Conservation (phyloP, 2,329 filamentous ascomycete genomes). For the Colletotrichum lupini region DNA sequence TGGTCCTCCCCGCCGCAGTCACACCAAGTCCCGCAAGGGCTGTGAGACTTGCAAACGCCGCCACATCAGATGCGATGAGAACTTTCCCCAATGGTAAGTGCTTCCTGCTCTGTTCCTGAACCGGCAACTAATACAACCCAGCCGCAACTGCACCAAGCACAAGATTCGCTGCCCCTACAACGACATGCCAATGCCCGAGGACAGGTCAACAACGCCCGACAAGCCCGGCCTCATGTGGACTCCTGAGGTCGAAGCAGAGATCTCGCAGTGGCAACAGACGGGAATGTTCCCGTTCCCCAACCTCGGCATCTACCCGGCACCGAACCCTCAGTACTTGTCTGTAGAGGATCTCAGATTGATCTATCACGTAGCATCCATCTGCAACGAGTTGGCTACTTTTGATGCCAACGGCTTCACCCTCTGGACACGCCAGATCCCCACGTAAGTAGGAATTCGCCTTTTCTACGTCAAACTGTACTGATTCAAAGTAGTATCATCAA, state of each 20-base stretch:
- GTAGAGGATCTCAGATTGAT: slow-evolving; percentile 87
- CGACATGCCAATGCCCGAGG: slow-evolving; percentile 79
- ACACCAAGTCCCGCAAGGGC: slow-evolving; percentile 98
- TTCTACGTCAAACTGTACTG: neutral
- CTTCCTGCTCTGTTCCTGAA: neutral
- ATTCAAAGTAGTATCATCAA: slow-evolving; percentile 73
- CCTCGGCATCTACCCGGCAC: slow-evolving; percentile 79
- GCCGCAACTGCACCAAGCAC: slow-evolving; percentile 98
- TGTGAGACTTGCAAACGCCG: slow-evolving; percentile 98
- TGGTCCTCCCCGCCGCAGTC: slow-evolving; percentile 89
- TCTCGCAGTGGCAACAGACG: slow-evolving; percentile 85
- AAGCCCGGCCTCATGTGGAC: slow-evolving; percentile 84
- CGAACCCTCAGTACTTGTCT: slow-evolving; percentile 78
- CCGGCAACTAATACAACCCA: slow-evolving; percentile 51
- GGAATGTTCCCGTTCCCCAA: slow-evolving; percentile 88
- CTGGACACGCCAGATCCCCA: slow-evolving; percentile 93
- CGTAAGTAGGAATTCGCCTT: slow-evolving; percentile 67
- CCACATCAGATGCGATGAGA: slow-evolving; percentile 98
- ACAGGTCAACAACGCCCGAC: slow-evolving; percentile 69
- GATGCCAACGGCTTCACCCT: slow-evolving; percentile 87
- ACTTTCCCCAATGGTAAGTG: slow-evolving; percentile 90
- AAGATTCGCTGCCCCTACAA: slow-evolving; percentile 99
- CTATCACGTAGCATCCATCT: slow-evolving; percentile 88
- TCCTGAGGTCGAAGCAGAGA: slow-evolving; percentile 82
- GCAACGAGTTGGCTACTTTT: slow-evolving; percentile 81